Percentiles rank a stretch among this genome's conserved stretches.
Conservation (phyloP, 805 yeast genomes). For the Barnettozyma botsteinii region DNA sequence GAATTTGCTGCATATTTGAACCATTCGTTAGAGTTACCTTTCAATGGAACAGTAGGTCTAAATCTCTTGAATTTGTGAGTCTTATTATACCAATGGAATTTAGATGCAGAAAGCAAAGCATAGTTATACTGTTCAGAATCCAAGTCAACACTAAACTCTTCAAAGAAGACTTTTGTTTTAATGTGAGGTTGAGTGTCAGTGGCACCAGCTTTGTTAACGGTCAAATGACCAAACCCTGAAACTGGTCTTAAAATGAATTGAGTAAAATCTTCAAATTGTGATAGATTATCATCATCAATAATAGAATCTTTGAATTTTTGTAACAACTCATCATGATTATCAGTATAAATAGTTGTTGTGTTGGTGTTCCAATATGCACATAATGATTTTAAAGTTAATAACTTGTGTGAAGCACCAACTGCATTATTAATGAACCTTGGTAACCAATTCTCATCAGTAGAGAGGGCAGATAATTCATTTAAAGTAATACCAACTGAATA, state of each 20-base stretch:
- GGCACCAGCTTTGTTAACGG: constrained; percentile 73
- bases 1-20: constrained; percentile 73
- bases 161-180: constrained; percentile 69
- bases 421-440: constrained; percentile 78
- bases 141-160: constrained; percentile 81
- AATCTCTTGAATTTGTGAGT: constrained; percentile 68
- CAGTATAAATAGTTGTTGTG: constrained; percentile 39
- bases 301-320: constrained; percentile 43
- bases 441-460: constrained; percentile 80
- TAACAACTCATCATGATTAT: constrained; percentile 44
- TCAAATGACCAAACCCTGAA: constrained; percentile 77
- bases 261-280: constrained; percentile 25
- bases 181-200: constrained; percentile 66
- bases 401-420: constrained; percentile 62
- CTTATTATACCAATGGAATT: constrained; percentile 69
- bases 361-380: constrained; percentile 84
- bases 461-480: constrained; percentile 83
- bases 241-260: constrained; percentile 80
- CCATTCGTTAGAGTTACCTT: constrained; percentile 77
- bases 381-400: constrained; percentile 66
- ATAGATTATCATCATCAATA: constrained; percentile 27
- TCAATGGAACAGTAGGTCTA: constrained; percentile 49
- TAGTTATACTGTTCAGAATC: constrained; percentile 84
- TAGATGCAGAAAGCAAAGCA: constrained; percentile 73
- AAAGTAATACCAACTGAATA: constrained; percentile 80